phyloP scores from a whole-genome alignment of 2,329 filamentous ascomycete species.

The Geoglossum cookeanum region DNA sequence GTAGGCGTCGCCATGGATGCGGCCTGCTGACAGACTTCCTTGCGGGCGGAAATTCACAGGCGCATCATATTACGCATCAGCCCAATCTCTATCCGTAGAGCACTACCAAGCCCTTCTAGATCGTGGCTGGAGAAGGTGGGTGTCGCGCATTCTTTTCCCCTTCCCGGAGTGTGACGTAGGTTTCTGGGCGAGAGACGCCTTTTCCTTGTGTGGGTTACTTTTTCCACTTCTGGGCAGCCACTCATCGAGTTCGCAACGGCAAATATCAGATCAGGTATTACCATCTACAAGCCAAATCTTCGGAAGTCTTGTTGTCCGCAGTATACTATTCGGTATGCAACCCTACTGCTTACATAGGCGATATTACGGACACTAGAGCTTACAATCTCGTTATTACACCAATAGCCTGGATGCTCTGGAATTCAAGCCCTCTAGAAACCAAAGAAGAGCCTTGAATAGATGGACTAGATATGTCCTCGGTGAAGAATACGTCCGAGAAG shows the following conservation, averaged over 20 bases:
- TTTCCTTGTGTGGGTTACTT: neutral
- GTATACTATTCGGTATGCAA: constrained; percentile 47
- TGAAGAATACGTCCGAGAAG: constrained; percentile 44
- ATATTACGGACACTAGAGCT: neutral
- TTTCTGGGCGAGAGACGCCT: neutral
- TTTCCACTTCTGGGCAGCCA: neutral
- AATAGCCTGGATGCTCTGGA: constrained; percentile 40
- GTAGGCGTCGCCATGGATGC: neutral
- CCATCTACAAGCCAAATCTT: constrained; percentile 65
- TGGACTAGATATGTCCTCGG: constrained; percentile 57
- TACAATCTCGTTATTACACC: neutral
- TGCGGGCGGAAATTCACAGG: constrained; percentile 27
- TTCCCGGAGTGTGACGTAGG: neutral
- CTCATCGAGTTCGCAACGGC: neutral
- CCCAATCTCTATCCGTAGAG: constrained; percentile 38
- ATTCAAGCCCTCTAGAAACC: constrained; percentile 50
- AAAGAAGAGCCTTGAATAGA: constrained; percentile 55
- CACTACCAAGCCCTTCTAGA: constrained; percentile 58
- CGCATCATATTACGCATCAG: constrained; percentile 51
- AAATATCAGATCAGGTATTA: constrained; percentile 27
- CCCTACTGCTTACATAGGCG: neutral
- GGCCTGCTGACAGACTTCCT: too few relatives aligned
- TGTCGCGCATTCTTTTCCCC: neutral
- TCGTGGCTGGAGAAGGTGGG: constrained; percentile 57
- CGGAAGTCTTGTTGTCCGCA: constrained; percentile 76